Base-by-base conservation (phyloP, 805 yeast species). In the Candida nonsorbophila region DNA sequence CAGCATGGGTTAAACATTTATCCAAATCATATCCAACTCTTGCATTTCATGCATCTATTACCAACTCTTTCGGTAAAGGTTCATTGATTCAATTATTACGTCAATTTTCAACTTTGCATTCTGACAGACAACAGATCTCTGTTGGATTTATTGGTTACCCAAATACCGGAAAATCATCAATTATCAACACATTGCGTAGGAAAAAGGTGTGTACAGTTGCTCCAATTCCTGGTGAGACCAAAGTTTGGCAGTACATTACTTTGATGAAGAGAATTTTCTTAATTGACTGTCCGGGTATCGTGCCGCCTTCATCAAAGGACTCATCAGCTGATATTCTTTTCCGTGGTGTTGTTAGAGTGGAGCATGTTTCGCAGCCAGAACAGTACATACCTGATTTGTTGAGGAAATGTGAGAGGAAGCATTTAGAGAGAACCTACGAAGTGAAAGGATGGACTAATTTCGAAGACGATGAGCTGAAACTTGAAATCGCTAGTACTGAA, bases 241-340 rank as follows among this genome's bases (percentile, higher is more conserved):
- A 90, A 60, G 97, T 90, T 25, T 90, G 98, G 98, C 98, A 90
- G 67, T 90, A 90, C 65, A 88, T 90, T 48, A 88, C 98, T 4
- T 69, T 90, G 47, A 90, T 92, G 97, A 90, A 90, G 69, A 75
- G 90, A 42, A 90, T 90, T 29, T 90, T 88, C 61, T 67, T 90
- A 47, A 92, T 90, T 49, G 98, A 90, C 62, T 92, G 98, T 69
- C 98, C 98, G 3, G 98, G 98, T 62, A 90, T 90, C 51, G 98
- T 90, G 13, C 98, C 98, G 7, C 98, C 98, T 16, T 83, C 94
- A 11, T 54, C 78, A 16, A 86, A 79, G 48, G 98, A 92, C 55
- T 61, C 90, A 1, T 94, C 86, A 53, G 78, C 95, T 16, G 97
- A 90, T 57, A 86, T 90, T 47, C 58, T 90, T 42, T 84, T 90